A percentile compares a stretch with the other conserved stretches of the same genome.
Conservation (phyloP, 192 early-diverging fungal species). For the Chytriomyces confervae region DNA sequence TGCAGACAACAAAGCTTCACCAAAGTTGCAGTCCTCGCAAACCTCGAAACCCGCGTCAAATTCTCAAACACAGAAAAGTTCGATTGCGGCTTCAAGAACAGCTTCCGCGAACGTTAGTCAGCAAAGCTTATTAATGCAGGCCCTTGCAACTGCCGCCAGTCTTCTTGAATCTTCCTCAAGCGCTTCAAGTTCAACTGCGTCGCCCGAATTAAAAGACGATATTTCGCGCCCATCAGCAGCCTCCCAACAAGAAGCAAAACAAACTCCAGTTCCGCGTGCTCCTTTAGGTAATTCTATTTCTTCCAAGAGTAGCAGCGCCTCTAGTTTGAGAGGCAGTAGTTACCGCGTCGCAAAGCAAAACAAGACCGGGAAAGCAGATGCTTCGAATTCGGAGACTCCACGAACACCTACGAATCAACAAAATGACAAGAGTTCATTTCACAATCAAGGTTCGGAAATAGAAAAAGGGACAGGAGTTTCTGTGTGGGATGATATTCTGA, state of each 20-base stretch:
- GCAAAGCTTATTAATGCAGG: constrained; percentile 7
- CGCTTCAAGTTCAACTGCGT: neutral
- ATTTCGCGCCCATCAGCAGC: neutral
- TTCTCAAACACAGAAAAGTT: no score
- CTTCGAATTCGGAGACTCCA: constrained; percentile 1
- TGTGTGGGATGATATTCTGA: constrained; percentile 31
- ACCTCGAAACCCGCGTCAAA: neutral
- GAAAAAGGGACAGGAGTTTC: neutral
- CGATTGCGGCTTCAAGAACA: no score
- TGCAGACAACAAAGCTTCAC: neutral
- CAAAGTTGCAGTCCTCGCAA: neutral
- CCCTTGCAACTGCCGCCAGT: constrained; percentile 1
- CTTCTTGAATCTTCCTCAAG: neutral
- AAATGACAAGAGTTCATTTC: neutral
- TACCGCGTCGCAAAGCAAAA: neutral
- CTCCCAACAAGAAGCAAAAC: neutral
- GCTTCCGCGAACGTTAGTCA: neutral
- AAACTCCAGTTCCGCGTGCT: neutral
- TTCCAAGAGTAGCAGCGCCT: constrained; percentile 6
- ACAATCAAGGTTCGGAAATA: neutral
- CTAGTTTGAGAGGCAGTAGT: neutral
- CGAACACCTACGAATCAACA: neutral
- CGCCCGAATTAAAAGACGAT: neutral
- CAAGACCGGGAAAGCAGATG: neutral
- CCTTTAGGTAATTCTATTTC: neutral